phyloP scores from a whole-genome alignment of 768 basidiomycete species.

The Scleroderma bovista region DNA sequence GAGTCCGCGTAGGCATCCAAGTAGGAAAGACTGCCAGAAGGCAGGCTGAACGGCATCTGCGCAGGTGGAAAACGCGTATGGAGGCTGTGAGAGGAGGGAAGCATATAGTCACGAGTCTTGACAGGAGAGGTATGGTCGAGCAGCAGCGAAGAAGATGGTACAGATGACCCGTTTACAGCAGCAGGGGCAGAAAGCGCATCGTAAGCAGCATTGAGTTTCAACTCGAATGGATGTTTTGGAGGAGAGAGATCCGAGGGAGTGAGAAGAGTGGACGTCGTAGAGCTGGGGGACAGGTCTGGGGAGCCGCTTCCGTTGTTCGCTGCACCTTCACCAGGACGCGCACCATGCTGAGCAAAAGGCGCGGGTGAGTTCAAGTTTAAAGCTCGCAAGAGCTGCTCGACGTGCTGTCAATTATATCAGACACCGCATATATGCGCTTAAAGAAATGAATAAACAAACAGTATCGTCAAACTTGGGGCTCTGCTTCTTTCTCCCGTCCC shows the following conservation, averaged over 20 bases:
- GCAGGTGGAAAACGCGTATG: conserved; percentile 22
- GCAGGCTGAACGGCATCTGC: conserved; percentile 10
- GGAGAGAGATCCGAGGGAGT: conserved; percentile 76
- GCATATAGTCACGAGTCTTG: conserved; percentile 27
- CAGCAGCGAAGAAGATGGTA: conserved; percentile 37
- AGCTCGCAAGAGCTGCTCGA: conserved; percentile 75
- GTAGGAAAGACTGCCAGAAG: conserved; percentile 32
- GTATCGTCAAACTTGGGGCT: conserved; percentile 52
- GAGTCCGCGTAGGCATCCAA: conserved; percentile 53
- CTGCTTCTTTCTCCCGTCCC: conserved; percentile 68
- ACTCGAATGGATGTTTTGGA: conserved; percentile 49
- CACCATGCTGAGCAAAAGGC: conserved; percentile 41
- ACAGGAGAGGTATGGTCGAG: conserved; percentile 38
- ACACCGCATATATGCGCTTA: conserved; percentile 24
- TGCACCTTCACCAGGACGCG: conserved; percentile 36
- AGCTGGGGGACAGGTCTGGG: conserved; percentile 70
- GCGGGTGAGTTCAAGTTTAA: conserved; percentile 76
- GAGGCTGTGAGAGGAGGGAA: conserved; percentile 16
- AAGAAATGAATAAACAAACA: conserved; percentile 19
- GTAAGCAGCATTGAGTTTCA: conserved; percentile 49
- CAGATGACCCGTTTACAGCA: conserved; percentile 19
- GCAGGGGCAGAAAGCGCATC: conserved; percentile 34
- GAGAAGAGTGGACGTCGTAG: conserved; percentile 62
- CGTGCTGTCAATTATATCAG: conserved; percentile 44
- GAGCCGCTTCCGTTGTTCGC: conserved; percentile 39